phyloP scores from a whole-genome alignment of 2,329 filamentous ascomycete genomes.

The Sporothrix luriei region DNA sequence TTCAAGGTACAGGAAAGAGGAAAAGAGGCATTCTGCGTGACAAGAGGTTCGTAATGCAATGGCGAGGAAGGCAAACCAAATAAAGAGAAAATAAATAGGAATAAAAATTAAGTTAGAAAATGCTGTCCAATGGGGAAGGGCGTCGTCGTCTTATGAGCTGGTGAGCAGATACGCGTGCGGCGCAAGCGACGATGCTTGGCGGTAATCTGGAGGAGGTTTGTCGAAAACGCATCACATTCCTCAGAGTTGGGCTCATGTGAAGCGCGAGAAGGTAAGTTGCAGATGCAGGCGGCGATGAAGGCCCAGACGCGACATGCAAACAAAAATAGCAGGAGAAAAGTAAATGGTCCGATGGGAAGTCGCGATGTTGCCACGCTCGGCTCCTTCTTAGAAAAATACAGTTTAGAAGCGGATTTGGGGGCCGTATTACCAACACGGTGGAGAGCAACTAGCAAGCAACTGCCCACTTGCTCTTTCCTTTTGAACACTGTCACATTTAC shows the following conservation, averaged over 20 bases:
- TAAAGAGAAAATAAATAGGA: not conserved
- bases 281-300: not conserved
- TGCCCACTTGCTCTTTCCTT: not conserved
- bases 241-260: not conserved
- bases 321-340: not conserved
- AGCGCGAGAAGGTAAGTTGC: not conserved
- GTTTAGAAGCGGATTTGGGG: slow-evolving; percentile 12
- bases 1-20: slow-evolving; percentile 7
- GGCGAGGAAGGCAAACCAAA: too few species aligned
- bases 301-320: not conserved
- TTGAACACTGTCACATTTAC: not conserved
- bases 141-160: not conserved
- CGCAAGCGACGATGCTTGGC: not conserved
- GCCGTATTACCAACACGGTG: not conserved
- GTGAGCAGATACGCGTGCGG: not conserved
- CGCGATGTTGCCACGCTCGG: slow-evolving; percentile 19
- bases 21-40: slow-evolving; percentile 10
- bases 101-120: not conserved
- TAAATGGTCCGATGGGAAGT: slow-evolving; percentile 6
- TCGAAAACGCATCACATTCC: not conserved
- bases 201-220: not conserved
- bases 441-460: not conserved
- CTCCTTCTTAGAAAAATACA: not conserved
- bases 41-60: not conserved
- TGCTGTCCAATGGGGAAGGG: not conserved